Conservation (phyloP, 805 yeast species). For the Saturnispora sanitii region DNA sequence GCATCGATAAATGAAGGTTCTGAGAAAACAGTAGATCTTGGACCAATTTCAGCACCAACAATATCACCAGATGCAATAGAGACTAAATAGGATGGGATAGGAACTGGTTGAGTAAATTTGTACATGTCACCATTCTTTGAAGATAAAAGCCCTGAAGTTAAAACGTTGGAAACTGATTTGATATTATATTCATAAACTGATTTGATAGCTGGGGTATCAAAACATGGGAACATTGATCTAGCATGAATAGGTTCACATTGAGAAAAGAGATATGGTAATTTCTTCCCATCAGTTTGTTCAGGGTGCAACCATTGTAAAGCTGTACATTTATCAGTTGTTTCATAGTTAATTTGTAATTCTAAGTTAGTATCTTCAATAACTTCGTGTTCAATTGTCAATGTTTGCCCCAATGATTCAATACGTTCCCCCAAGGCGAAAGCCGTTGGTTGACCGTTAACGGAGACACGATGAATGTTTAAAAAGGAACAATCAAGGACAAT, state of each 20-base stretch:
- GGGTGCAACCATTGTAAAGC: conserved; percentile 82
- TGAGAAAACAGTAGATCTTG: conserved; percentile 73
- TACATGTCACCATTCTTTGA: conserved; percentile 26
- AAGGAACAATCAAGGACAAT: conserved; percentile 64
- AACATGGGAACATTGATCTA: conserved; percentile 77
- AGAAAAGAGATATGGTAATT: conserved; percentile 65
- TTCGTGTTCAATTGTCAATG: conserved; percentile 31
- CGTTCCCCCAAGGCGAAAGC: conserved; percentile 31
- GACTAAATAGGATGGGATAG: conserved; percentile 76
- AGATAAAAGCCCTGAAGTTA: conserved; percentile 51
- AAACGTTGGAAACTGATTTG: conserved; percentile 55
- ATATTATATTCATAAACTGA: conserved; percentile 50
- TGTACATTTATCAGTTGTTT: conserved; percentile 67
- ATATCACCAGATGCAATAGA: conserved; percentile 83
- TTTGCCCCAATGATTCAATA: conserved; percentile 50
- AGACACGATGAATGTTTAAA: conserved; percentile 37
- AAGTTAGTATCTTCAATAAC: conserved; percentile 12
- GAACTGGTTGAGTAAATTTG: conserved; percentile 60
- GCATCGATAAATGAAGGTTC: conserved; percentile 61
- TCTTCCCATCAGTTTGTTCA: conserved; percentile 63
- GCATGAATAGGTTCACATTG: conserved; percentile 92
- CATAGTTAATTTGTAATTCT: conserved; percentile 38
- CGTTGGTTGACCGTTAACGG: conserved; percentile 31
- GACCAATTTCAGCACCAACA: conserved; percentile 60
- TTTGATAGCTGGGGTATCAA: conserved; percentile 83